Conservation (phyloP, 2,329 filamentous ascomycete species). For the Chrysoporthe cubensis region DNA sequence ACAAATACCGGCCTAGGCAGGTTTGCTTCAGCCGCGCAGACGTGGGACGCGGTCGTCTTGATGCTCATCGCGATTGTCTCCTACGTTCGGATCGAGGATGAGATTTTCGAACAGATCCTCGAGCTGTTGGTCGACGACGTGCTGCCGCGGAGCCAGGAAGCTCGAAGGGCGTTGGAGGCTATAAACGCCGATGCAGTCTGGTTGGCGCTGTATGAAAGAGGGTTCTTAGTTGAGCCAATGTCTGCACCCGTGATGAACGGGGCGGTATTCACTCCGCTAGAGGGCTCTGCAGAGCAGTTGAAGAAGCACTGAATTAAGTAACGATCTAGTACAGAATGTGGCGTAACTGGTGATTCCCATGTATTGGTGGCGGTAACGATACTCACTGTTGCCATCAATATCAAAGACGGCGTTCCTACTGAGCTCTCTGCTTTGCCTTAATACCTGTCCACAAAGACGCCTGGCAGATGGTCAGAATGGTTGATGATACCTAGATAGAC, state of each 20-base stretch:
- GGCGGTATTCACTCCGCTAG: conserved; percentile 40
- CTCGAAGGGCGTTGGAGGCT: conserved; percentile 61
- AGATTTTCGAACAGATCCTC: conserved; percentile 73
- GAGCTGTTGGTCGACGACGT: conserved; percentile 60
- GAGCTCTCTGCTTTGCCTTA: too few relatives aligned
- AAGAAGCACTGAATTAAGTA: not conserved
- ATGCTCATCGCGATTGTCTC: conserved; percentile 65
- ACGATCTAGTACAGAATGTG: not conserved
- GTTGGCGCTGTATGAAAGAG: conserved; percentile 61
- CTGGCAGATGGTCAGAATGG: too few relatives aligned
- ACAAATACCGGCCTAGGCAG: conserved; percentile 48
- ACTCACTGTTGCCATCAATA: too few relatives aligned
- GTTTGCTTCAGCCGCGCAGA: conserved; percentile 64
- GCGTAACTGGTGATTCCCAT: not conserved
- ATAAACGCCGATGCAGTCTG: conserved; percentile 79
- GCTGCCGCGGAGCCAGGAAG: conserved; percentile 49
- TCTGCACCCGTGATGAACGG: conserved; percentile 49
- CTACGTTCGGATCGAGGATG: conserved; percentile 67
- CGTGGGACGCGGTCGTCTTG: conserved; percentile 65
- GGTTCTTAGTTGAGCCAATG: conserved; percentile 40
- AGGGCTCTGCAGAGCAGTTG: conserved; percentile 6
- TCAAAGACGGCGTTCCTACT: too few relatives aligned
- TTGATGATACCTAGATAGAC: too few relatives aligned
- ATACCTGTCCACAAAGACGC: too few relatives aligned
- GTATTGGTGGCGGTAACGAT: too few relatives aligned